Base-by-base conservation (phyloP, 306 rosid genomes). In the Spatholobus suberectus region DNA sequence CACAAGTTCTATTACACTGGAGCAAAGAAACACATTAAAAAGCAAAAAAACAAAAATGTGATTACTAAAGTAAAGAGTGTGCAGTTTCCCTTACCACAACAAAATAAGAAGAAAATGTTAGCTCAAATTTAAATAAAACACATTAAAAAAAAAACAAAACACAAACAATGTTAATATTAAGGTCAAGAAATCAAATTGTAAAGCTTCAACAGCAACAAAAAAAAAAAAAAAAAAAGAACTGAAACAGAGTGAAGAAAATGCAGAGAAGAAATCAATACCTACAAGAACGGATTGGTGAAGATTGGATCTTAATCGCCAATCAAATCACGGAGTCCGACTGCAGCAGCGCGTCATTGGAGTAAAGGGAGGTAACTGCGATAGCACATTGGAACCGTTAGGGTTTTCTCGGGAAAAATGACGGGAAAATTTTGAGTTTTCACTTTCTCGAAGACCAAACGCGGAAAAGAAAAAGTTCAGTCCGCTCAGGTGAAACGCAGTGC, bases 401-500 rank as follows among this genome's bases (percentile, higher is more conserved):
- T 79, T 84, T 79, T 84, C 81, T 79, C 74, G 81, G 59, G 74
- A 75, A 79, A 84, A 84, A 27, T 5, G 17, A 12, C 1, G 40
- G n/a, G 55, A 72, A 77, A 83, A 44, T 70, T 77, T 32, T 26
- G 40, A 27, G 18, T 3, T 21, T 38, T 37, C 83, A 72, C 35
- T 79, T 78, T 84, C 87, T 79, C 81, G 87, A 29, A 52, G 54
- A 66, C 72, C 84, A 84, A 84, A 84, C 72, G n/a, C 63, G 14
- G 12, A 29, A 66, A 24, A 63, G 43, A 73, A 83, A 75, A 62
- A 14, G 27, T 29, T 35, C 32, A 9, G 20, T 59, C 32, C 24
- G 27, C 35, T 59, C 72, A 2, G 55, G 59, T 73, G 54, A 40
- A 44, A 38, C 23, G 47, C 74, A 11, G 67, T 13, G 26, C 1